Conservation (phyloP, 208 protist species). For the Acanthamoeba castellanii region DNA sequence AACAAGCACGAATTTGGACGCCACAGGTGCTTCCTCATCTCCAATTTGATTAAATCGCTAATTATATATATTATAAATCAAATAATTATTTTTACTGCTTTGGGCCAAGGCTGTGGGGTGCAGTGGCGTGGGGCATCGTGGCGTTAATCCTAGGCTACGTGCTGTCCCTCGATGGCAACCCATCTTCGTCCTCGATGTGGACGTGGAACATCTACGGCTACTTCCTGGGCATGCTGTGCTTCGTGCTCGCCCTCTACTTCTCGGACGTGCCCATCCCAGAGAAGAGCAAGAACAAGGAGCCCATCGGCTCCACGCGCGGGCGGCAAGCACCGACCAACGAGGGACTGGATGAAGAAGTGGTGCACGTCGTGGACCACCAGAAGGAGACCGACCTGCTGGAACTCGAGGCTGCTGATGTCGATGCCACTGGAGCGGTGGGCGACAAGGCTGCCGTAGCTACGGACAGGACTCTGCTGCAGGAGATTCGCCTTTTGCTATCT, state of each 20-base stretch:
- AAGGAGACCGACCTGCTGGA: neutral
- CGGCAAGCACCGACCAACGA: neutral
- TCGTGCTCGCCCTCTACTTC: slow-evolving; percentile 44
- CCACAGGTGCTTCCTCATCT: neutral
- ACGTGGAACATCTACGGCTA: neutral
- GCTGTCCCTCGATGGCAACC: neutral
- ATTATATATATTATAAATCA: neutral
- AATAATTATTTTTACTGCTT: no score
- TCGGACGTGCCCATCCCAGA: slow-evolving; percentile 29
- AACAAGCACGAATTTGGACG: slow-evolving; percentile 41
- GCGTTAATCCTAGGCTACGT: slow-evolving; percentile 48
- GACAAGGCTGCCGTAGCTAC: neutral
- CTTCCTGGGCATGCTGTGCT: slow-evolving; percentile 34
- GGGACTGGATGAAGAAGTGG: neutral
- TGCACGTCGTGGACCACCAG: neutral
- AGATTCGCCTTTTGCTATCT: neutral
- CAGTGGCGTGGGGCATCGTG: slow-evolving; percentile 21
- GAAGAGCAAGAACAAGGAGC: neutral
- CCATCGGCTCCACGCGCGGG: neutral
- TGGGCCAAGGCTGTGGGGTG: neutral
- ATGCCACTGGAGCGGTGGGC: neutral
- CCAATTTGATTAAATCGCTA: neutral
- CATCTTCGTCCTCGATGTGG: neutral
- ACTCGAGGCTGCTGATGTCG: neutral
- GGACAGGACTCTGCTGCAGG: neutral